A percentile compares a stretch with the other conserved stretches of the same genome.
Evolutionary conservation across 2,329 filamentous ascomycete genomes (phyloP).

Genomic region (Phyllosticta paracitricarpa): DNA sequence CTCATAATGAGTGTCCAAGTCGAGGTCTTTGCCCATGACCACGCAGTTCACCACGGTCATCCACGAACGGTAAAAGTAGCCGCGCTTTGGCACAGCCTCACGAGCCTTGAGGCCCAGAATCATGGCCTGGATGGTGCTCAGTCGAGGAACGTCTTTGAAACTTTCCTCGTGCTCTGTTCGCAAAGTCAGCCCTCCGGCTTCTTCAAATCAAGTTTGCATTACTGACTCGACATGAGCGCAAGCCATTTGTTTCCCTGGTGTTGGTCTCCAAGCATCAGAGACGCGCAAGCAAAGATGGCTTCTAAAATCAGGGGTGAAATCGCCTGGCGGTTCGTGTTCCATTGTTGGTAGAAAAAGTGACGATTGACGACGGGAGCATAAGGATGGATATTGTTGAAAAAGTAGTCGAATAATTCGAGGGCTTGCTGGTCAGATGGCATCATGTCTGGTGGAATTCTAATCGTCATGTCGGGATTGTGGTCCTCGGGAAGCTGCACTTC

Average conservation of each 20-base stretch:
- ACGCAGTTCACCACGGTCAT: slow-evolving; percentile 89
- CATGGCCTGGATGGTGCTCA: slow-evolving; percentile 87
- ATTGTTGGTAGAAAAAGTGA: slow-evolving; percentile 74
- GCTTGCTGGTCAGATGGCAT: slow-evolving; percentile 84
- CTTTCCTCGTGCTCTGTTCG: slow-evolving; percentile 71
- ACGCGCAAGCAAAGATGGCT: slow-evolving; percentile 82
- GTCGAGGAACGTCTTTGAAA: slow-evolving; percentile 81
- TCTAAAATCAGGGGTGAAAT: slow-evolving; percentile 86
- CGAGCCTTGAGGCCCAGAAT: slow-evolving; percentile 82
- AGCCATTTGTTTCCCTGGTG: slow-evolving; percentile 87
- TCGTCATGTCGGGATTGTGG: slow-evolving; percentile 60
- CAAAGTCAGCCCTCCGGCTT: slow-evolving; percentile 13
- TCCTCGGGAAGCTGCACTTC: slow-evolving; percentile 61
- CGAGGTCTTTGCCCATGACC: slow-evolving; percentile 86
- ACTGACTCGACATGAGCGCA: slow-evolving; percentile 72
- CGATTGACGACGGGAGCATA: slow-evolving; percentile 87
- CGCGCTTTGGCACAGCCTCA: slow-evolving; percentile 83
- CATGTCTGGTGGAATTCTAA: slow-evolving; percentile 81
- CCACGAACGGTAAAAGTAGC: slow-evolving; percentile 96
- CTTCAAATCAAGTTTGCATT: not conserved
- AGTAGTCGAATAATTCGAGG: slow-evolving; percentile 79
- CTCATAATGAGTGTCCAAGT: slow-evolving; percentile 76
- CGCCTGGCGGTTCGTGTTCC: slow-evolving; percentile 69
- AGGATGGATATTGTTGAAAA: slow-evolving; percentile 82
- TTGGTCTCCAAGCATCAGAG: slow-evolving; percentile 71